Conservation (phyloP, 2,329 filamentous ascomycete genomes). For the Alternaria solani region DNA sequence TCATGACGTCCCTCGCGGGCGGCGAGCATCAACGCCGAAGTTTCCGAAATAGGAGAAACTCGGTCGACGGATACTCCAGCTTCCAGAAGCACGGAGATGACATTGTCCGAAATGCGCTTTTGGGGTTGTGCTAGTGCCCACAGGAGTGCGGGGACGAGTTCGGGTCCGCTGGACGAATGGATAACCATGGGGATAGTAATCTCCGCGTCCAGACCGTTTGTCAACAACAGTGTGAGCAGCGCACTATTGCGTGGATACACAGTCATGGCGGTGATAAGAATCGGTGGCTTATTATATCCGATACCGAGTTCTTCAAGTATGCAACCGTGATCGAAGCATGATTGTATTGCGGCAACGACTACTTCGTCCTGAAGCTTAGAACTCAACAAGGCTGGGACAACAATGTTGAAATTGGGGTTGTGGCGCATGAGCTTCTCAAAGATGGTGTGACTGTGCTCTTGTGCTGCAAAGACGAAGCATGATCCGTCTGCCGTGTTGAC, state of each 20-base stretch:
- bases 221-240: slow-evolving; percentile 31
- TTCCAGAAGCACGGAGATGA: slow-evolving; percentile 66
- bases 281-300: slow-evolving; percentile 23
- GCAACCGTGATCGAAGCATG: slow-evolving; percentile 63
- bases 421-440: slow-evolving; percentile 46
- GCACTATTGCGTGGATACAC: slow-evolving; percentile 35
- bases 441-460: slow-evolving; percentile 26
- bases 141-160: slow-evolving; percentile 65
- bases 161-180: slow-evolving; percentile 59
- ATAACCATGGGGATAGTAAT: slow-evolving; percentile 56
- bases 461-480: slow-evolving; percentile 43
- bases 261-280: slow-evolving; percentile 37
- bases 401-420: slow-evolving; percentile 59
- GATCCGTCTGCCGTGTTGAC: slow-evolving; percentile 42
- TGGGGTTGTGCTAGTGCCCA: slow-evolving; percentile 71
- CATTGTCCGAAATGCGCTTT: slow-evolving; percentile 66
- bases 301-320: slow-evolving; percentile 31
- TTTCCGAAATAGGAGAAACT: slow-evolving; percentile 60
- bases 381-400: slow-evolving; percentile 67
- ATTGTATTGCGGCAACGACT: slow-evolving; percentile 54
- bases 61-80: slow-evolving; percentile 66
- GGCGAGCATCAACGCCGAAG: slow-evolving; percentile 68
- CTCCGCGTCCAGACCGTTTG: slow-evolving; percentile 48
- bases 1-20: slow-evolving; percentile 65
- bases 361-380: slow-evolving; percentile 59